Evolutionary conservation across 108 stramenopile species (phyloP), one percentile per base, ranked within the genome.

Genomic region (Skeletonema menzelii): DNA sequence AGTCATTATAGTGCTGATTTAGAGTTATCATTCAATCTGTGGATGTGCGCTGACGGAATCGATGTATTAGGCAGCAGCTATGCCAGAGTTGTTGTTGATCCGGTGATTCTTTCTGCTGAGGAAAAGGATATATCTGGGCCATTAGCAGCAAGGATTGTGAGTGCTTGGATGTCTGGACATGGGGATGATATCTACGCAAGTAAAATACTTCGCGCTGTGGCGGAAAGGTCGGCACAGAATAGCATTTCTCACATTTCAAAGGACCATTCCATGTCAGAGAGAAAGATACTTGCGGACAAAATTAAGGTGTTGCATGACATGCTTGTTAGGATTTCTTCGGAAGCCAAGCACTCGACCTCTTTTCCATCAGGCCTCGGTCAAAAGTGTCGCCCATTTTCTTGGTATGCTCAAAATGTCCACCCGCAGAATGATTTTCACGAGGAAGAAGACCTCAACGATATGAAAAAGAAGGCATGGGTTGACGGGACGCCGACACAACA

Each of bases 1-100:
- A 86, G 82, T 67, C 63, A 74, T 44, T 90, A 82, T 70, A 42
- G 77, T 12, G 88, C 90, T 42, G 89, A 95, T 75, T 27, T 95
- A 28, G 90, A 95, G 63, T 49, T 95, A 32, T 67, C 90, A 4
- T 69, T 95, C 34, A 91, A 91, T 69, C 61, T 95, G 22, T 95
- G 94, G 94, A 77, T 95, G 72, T 95, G 94, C 77, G 94, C 82
- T 12, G 94, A 95, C 79, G 94, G 94, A 6, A 90, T 95, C 32
- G 91, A 95, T 69, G 86, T 95, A 24, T 26, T 84, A 31, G 55
- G 17, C 42, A 30, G 20, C 8, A 64, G 37, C 17, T 35, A 83
- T 17, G 71, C 84, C 32, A 68, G 83, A 15, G 86, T 73, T 4
- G 42, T 56, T 20, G 73, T 82, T 8, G 69, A 70, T 64, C 62